These are phyloP conservation scores for Auricularia sp. DNA, from an alignment of 768 basidiomycete genomes.

Conservation along the genomic window DNA sequence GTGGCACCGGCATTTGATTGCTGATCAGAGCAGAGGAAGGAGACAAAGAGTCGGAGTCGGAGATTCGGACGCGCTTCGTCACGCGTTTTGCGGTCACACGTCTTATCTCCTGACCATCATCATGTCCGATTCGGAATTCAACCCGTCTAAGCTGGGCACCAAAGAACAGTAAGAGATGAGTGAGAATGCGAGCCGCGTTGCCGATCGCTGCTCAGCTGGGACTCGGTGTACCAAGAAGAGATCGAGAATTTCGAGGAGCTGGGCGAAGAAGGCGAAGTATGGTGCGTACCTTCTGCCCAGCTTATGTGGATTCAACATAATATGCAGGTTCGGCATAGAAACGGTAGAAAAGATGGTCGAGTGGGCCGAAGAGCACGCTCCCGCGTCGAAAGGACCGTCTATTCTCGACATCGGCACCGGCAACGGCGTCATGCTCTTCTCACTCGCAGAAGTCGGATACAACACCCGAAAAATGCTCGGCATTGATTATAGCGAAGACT, in stretches of 20 bases:
- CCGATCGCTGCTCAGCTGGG: constrained; percentile 50
- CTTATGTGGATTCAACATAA: neutral
- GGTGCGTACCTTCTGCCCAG: constrained; percentile 31
- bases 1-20: neutral
- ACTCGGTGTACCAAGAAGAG: constrained; percentile 62
- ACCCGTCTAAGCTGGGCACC: constrained; percentile 67
- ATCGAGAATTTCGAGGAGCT: constrained; percentile 63
- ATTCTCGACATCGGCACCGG: constrained; percentile 74
- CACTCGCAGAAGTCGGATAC: constrained; percentile 61
- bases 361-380: constrained; percentile 52
- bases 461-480: constrained; percentile 42
- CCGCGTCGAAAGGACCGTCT: constrained; percentile 34
- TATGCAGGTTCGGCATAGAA: constrained; percentile 66
- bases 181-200: neutral
- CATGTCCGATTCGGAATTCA: constrained; percentile 32
- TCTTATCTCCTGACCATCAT: constrained; percentile 1
- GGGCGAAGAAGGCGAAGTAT: constrained; percentile 79
- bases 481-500: constrained; percentile 69
- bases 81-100: neutral
- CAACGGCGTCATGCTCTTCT: constrained; percentile 68
- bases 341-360: constrained; percentile 70
- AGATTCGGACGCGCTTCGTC: neutral
- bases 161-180: constrained; percentile 55
- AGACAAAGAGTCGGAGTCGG: neutral
- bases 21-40: neutral